phyloP scores from a whole-genome alignment of 2,329 filamentous ascomycete species.

The Parafenestella ontariensis region DNA sequence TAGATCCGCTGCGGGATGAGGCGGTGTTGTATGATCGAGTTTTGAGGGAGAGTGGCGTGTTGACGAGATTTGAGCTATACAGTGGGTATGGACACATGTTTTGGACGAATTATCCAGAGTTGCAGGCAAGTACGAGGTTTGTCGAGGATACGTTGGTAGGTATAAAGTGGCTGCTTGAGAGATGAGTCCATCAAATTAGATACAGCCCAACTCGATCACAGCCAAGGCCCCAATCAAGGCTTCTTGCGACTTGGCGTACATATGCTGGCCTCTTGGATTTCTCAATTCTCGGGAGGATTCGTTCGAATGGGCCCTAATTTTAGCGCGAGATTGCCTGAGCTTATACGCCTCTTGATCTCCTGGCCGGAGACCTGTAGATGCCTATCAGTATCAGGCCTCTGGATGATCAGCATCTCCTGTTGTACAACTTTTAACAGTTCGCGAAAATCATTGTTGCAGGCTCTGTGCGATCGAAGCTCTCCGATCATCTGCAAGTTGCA shows the following conservation, averaged over 20 bases:
- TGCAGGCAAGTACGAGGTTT: conserved; percentile 32
- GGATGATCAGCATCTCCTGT: neutral
- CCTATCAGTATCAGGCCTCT: no score
- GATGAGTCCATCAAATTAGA: neutral
- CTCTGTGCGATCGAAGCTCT: neutral
- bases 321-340: no score
- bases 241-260: no score
- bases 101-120: conserved; percentile 45
- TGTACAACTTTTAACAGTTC: neutral
- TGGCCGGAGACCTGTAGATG: no score
- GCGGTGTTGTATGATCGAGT: conserved; percentile 56
- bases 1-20: conserved; percentile 59
- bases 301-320: no score
- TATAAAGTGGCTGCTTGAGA: conserved; percentile 39
- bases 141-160: conserved; percentile 36
- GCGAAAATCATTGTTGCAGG: neutral
- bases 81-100: conserved; percentile 54
- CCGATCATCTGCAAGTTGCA: neutral
- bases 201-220: no score
- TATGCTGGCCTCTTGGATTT: no score
- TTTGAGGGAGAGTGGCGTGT: conserved; percentile 46
- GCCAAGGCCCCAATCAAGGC: no score
- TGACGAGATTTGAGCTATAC: conserved; percentile 54
- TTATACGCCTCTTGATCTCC: no score
- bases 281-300: no score